phyloP scores from a whole-genome alignment of 2,329 filamentous ascomycete species.

The Alternaria triticina region DNA sequence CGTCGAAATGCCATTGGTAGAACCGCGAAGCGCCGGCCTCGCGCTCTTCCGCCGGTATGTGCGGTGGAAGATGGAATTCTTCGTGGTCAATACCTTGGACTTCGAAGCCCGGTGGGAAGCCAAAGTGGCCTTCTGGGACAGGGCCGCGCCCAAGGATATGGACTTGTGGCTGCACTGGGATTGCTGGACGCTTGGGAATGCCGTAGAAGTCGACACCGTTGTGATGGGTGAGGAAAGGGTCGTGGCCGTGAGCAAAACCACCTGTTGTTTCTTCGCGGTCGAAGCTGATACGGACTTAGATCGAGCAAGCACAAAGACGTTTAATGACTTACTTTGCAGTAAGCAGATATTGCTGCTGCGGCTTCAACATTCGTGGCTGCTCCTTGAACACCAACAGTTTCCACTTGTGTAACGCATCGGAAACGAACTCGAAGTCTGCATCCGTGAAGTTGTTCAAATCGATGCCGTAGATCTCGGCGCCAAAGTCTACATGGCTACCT shows the following conservation, averaged over 20 bases:
- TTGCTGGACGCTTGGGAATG: conserved; percentile 14
- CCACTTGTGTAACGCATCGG: conserved; percentile 8
- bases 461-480: conserved; percentile 16
- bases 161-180: conserved; percentile 16
- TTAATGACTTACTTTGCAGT: conserved; percentile 4
- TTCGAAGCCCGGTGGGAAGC: conserved; percentile 18
- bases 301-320: neutral
- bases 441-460: conserved; percentile 18
- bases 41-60: conserved; percentile 11
- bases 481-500: conserved; percentile 12
- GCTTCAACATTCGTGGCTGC: conserved; percentile 13
- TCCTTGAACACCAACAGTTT: conserved; percentile 17
- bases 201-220: conserved; percentile 15
- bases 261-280: conserved; percentile 16
- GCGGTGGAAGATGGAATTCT: conserved; percentile 18
- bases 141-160: conserved; percentile 17
- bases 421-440: conserved; percentile 16
- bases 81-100: conserved; percentile 18
- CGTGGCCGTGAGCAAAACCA: conserved; percentile 16
- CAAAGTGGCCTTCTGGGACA: conserved; percentile 13
- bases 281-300: neutral
- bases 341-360: conserved; percentile 12
- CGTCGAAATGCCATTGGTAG: conserved; percentile 1
- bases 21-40: conserved; percentile 6
- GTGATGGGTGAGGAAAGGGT: conserved; percentile 12